Base-by-base conservation (phyloP, 2,329 filamentous ascomycete species). In the Emergomyces orientalis region DNA sequence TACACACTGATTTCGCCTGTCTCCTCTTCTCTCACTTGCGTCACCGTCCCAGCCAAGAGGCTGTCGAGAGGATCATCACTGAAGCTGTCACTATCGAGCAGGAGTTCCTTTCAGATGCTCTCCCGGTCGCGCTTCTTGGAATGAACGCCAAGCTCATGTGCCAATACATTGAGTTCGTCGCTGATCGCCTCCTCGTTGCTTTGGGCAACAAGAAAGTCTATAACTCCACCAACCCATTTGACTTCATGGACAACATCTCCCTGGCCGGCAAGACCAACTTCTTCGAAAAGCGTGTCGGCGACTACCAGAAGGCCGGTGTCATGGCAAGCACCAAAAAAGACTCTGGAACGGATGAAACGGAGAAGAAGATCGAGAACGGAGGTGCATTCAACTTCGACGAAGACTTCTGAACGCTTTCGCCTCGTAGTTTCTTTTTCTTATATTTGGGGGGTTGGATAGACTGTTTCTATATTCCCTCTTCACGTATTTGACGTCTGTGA, bases 191-290 rank as follows among this genome's bases (percentile, higher is more conserved):
- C 43, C 86, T 99, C 43, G 82, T 97, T 64, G 88, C 94, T 39
- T 89, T 99, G 56, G 94, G 94, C 73, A 97, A 97, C 79, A 85
- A 89, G 71, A 97, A 97, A 84, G 83, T 89, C 72, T 99, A 96
- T 86, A 90, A 94, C 75, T 82, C 88, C 32, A 85, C 88, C 76
- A 99, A 99, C 82, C 94, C 94, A 75, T 99, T 99, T 77, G 94
- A 99, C 84, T 99, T 99, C 79, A 99, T 99, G 94, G 94, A 99
- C 85, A 97, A 96, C 81, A 99, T 99, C 79, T 97, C 94, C 27
- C 85, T 99, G 13, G 90, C 91, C 60, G 94, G 94, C 79, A 99
- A 99, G 89, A 99, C 94, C 77, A 99, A 99, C 87, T 99, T 99
- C 86, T 99, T 99, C 77, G 94, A 99, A 88, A 99, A 99, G 89